Conservation (phyloP, 768 basidiomycete species). For the Lactifluus pinguis region DNA sequence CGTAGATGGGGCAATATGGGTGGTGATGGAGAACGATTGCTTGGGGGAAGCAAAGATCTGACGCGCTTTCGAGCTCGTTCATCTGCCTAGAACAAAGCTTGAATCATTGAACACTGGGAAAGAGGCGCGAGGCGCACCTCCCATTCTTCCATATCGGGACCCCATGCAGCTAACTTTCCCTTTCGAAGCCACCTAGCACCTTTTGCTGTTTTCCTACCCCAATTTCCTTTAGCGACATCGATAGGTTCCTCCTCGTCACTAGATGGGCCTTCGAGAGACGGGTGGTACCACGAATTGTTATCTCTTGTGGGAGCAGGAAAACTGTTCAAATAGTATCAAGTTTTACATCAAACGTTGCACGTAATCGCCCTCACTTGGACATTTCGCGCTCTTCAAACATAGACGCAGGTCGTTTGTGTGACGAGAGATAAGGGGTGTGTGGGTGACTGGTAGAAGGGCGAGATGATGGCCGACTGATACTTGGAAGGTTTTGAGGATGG, state of each 20-base stretch:
- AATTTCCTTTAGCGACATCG: slow-evolving; percentile 56
- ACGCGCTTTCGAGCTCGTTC: slow-evolving; percentile 78
- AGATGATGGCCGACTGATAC: slow-evolving; percentile 18
- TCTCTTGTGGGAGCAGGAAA: slow-evolving; percentile 40
- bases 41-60: slow-evolving; percentile 51
- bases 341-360: not conserved
- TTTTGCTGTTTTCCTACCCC: slow-evolving; percentile 71
- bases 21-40: slow-evolving; percentile 60
- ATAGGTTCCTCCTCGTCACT: slow-evolving; percentile 44
- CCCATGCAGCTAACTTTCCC: slow-evolving; percentile 80
- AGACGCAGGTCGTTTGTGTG: slow-evolving; percentile 15
- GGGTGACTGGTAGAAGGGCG: slow-evolving; percentile 17
- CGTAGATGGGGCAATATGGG: slow-evolving; percentile 66
- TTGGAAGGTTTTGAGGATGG: slow-evolving; percentile 17
- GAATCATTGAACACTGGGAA: slow-evolving; percentile 15
- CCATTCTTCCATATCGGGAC: slow-evolving; percentile 77
- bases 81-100: slow-evolving; percentile 45
- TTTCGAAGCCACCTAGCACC: slow-evolving; percentile 76
- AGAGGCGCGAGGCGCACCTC: slow-evolving; percentile 43
- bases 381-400: slow-evolving; percentile 13
- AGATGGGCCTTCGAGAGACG: slow-evolving; percentile 63
- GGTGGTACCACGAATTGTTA: slow-evolving; percentile 76
- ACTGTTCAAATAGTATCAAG: not conserved
- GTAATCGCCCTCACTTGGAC: not conserved
- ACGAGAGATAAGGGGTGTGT: slow-evolving; percentile 9